Conservation (phyloP, 331 rosid species). For the Rosa hybrid region DNA sequence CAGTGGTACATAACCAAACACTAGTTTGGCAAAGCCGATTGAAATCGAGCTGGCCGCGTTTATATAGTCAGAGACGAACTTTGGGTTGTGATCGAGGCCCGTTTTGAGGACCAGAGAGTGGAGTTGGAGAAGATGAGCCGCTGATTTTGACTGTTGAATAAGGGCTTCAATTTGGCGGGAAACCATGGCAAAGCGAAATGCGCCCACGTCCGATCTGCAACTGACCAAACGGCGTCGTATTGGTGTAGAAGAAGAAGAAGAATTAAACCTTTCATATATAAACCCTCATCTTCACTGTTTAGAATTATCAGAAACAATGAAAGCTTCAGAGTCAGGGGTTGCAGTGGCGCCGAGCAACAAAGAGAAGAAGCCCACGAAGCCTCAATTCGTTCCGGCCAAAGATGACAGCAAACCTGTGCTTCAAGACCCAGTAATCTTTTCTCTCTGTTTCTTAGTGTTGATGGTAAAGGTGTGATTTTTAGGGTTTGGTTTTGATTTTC, state of each 20-base stretch:
- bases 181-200: conserved; percentile 6
- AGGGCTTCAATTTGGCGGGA: conserved; percentile 30
- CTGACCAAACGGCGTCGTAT: neutral
- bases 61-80: conserved; percentile 29
- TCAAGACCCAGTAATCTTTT: conserved; percentile 70
- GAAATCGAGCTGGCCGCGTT: conserved; percentile 36
- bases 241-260: no score
- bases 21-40: conserved; percentile 23
- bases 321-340: conserved; percentile 40
- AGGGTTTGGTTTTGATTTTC: neutral
- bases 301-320: conserved; percentile 36
- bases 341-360: conserved; percentile 36
- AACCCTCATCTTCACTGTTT: neutral
- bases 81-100: conserved; percentile 31
- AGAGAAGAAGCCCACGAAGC: conserved; percentile 41
- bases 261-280: neutral
- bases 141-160: conserved; percentile 29
- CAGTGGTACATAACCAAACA: conserved; percentile 41
- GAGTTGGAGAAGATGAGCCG: conserved; percentile 45
- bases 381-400: conserved; percentile 68
- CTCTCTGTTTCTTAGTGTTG: conserved; percentile 15
- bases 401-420: conserved; percentile 90
- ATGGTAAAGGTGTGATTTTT: neutral
- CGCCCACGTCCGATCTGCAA: no score
- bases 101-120: conserved; percentile 45